These are phyloP conservation scores for Glebionis coronaria DNA, from an alignment of 129 eudicot species.

Conservation along the genomic window DNA sequence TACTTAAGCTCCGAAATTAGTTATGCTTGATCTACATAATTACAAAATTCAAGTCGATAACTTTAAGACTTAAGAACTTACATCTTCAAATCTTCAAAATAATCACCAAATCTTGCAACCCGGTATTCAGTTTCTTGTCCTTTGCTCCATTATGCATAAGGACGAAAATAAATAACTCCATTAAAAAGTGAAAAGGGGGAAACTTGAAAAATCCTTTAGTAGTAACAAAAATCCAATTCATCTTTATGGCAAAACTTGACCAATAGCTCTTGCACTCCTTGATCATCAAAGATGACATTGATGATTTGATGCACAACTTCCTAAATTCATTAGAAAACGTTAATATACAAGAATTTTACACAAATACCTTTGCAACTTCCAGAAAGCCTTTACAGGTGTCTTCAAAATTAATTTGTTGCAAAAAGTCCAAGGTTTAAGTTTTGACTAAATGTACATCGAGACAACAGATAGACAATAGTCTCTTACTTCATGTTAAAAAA, in stretches of 20 bases:
- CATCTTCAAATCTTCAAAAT: constrained; percentile 89
- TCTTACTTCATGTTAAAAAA: constrained; percentile 5
- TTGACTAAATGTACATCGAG: background rate
- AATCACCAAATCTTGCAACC: constrained; percentile 95
- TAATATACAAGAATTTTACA: background rate
- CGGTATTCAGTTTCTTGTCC: constrained; percentile 95
- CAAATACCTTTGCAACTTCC: constrained; percentile 88
- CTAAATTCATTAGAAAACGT: constrained; percentile 32
- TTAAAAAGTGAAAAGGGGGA: too few relatives aligned
- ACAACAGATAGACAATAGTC: background rate
- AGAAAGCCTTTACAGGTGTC: constrained; percentile 99
- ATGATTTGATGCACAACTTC: constrained; percentile 91
- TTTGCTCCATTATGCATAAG: constrained; percentile 79
- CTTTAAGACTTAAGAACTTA: constrained; percentile 31
- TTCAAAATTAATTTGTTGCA: constrained; percentile 85
- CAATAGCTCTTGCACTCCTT: constrained; percentile 92
- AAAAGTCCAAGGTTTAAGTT: constrained; percentile 7
- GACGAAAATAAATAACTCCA: background rate
- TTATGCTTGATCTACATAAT: background rate
- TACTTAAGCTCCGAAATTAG: background rate
- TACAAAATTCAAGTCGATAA: background rate
- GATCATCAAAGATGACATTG: constrained; percentile 92
- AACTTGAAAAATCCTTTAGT: too few relatives aligned
- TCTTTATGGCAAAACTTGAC: constrained; percentile 90
- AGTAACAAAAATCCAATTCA: constrained; percentile 1